Conservation (phyloP, 1,284 basidiomycete genomes). For the Leccinum subrobustum region DNA sequence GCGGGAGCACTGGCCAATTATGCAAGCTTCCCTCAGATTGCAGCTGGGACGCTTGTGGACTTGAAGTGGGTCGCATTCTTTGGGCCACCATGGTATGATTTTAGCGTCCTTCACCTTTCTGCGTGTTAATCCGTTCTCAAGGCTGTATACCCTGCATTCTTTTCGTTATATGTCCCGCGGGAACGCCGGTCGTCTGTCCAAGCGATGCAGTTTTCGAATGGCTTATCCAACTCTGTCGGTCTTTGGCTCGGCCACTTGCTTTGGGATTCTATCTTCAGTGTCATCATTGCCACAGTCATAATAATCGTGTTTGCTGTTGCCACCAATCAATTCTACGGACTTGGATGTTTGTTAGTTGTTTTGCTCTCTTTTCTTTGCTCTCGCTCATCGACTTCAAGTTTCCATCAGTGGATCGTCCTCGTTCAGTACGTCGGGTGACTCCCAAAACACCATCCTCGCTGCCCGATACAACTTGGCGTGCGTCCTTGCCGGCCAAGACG, state of each 20-base stretch:
- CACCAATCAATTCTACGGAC: conserved; percentile 65
- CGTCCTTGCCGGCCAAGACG: conserved; percentile 81
- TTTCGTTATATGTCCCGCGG: conserved; percentile 69
- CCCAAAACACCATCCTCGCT: conserved; percentile 70
- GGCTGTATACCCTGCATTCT: conserved; percentile 80
- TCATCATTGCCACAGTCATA: conserved; percentile 59
- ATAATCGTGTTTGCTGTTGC: conserved; percentile 58
- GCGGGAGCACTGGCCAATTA: conserved; percentile 44
- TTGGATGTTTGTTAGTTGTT: conserved; percentile 61
- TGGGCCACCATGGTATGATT: conserved; percentile 60
- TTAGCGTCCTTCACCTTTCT: background rate
- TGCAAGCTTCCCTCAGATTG: conserved; percentile 51
- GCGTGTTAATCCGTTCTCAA: conserved; percentile 24
- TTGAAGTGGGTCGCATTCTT: conserved; percentile 71
- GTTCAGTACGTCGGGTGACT: conserved; percentile 62
- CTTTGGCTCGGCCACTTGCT: conserved; percentile 80
- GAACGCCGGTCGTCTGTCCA: conserved; percentile 69
- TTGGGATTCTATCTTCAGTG: conserved; percentile 65
- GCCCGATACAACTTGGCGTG: conserved; percentile 79
- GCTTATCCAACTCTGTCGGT: conserved; percentile 66
- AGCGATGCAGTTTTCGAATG: conserved; percentile 80
- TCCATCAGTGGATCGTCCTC: conserved; percentile 62
- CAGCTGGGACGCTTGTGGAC: conserved; percentile 54
- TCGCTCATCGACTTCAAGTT: background rate
- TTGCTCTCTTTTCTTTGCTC: background rate